These are phyloP conservation scores for Blastobotrys peoriensis DNA, from an alignment of 805 yeast species.

Conservation along the genomic window DNA sequence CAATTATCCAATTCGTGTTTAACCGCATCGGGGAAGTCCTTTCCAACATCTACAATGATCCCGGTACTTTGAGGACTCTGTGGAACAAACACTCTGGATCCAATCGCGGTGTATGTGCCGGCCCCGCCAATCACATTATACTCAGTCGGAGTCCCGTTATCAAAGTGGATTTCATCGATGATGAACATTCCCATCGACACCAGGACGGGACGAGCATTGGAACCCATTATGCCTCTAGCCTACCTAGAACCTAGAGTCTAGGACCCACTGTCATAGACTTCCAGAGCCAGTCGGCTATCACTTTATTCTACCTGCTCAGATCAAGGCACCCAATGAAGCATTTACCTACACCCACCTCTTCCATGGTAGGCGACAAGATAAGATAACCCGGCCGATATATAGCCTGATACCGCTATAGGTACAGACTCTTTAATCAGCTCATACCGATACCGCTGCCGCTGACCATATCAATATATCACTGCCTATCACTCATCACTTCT, in stretches of 20 bases:
- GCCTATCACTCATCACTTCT: no score
- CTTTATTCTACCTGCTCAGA: no score
- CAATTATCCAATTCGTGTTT: slow-evolving; percentile 46
- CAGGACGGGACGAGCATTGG: slow-evolving; percentile 28
- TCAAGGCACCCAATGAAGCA: no score
- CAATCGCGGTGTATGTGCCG: slow-evolving; percentile 74
- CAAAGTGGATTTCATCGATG: slow-evolving; percentile 72
- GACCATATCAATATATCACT: no score
- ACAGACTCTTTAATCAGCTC: no score
- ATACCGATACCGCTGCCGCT: no score
- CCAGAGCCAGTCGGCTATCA: background rate
- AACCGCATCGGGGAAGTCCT: slow-evolving; percentile 58
- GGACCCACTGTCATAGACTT: background rate
- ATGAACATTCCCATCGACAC: slow-evolving; percentile 85
- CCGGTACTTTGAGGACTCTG: slow-evolving; percentile 38
- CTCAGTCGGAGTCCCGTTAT: slow-evolving; percentile 30
- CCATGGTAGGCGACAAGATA: no score
- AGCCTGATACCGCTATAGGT: no score
- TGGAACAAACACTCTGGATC: slow-evolving; percentile 53
- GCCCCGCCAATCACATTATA: slow-evolving; percentile 79
- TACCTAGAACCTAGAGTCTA: no score
- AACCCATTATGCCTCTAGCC: no score
- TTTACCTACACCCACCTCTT: no score
- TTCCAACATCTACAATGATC: slow-evolving; percentile 75
- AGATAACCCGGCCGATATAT: no score